Percentiles rank a stretch among this genome's conserved stretches.
phyloP scores from a whole-genome alignment of 805 yeast species.

The Saturnispora halmiae region DNA sequence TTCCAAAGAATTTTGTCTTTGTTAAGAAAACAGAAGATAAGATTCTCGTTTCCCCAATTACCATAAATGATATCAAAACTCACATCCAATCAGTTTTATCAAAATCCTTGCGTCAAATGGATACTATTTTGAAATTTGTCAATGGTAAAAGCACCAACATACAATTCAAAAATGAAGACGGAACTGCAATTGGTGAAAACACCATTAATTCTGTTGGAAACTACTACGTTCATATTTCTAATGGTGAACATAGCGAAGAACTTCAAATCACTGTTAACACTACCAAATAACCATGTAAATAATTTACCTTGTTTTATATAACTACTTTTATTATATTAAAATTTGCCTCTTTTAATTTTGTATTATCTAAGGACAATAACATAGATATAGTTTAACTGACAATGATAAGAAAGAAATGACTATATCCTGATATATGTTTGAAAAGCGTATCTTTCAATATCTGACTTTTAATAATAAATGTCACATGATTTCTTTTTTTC shows the following conservation, averaged over 20 bases:
- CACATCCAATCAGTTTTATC: conserved; percentile 11
- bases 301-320: neutral
- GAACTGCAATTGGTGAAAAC: conserved; percentile 11
- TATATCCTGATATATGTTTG: neutral
- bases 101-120: conserved; percentile 12
- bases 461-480: too few relatives aligned
- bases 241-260: conserved; percentile 16
- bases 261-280: conserved; percentile 20
- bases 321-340: neutral
- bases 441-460: too few relatives aligned
- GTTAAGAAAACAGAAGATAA: conserved; percentile 18
- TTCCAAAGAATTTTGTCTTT: conserved; percentile 25
- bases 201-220: conserved; percentile 18
- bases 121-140: conserved; percentile 19
- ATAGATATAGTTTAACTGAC: too few relatives aligned
- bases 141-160: conserved; percentile 15
- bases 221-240: conserved; percentile 18
- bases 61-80: conserved; percentile 1
- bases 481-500: too few relatives aligned
- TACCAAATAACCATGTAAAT: conserved; percentile 4
- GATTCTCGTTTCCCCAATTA: conserved; percentile 14
- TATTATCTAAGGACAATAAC: neutral
- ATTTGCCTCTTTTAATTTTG: neutral
- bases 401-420: too few relatives aligned
- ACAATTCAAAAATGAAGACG: conserved; percentile 14